A percentile compares a stretch with the other conserved stretches of the same genome.
Conservation (phyloP, 768 basidiomycete species). For the Coprinopsis strossmayeri region DNA sequence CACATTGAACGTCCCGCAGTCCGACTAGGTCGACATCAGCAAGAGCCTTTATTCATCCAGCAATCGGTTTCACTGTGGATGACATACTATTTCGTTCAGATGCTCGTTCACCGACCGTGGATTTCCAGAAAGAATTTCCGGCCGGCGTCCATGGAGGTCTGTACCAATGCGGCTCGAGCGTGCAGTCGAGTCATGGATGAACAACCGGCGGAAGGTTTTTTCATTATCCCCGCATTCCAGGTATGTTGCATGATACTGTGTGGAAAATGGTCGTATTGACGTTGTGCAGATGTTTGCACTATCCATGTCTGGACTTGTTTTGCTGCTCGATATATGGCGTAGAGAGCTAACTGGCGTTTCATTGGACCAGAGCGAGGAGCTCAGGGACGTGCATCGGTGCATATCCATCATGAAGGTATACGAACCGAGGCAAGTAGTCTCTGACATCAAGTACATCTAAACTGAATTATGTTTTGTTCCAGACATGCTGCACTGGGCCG, state of each 20-base stretch:
- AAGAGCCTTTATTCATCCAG: not conserved
- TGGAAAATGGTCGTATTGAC: not conserved
- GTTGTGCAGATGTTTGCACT: not conserved
- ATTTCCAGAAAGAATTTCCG: not conserved
- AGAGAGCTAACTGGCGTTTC: not conserved
- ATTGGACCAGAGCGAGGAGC: not conserved
- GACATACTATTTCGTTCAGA: constrained; percentile 1
- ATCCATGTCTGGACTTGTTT: not conserved
- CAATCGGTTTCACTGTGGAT: constrained; percentile 3
- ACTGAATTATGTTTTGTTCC: not conserved
- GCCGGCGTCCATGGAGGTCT: constrained; percentile 2
- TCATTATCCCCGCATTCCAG: not conserved
- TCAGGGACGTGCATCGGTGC: constrained; percentile 1
- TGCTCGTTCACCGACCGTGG: constrained; percentile 2
- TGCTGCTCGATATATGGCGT: constrained; percentile 3
- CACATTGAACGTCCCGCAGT: no score
- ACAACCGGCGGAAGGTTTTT: not conserved
- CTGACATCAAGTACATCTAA: not conserved
- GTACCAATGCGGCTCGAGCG: constrained; percentile 1
- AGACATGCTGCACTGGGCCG: not conserved
- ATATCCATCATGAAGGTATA: not conserved
- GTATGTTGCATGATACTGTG: not conserved
- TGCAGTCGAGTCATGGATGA: not conserved
- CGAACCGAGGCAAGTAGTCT: not conserved
- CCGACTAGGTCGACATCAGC: not conserved